Evolutionary conservation across 2,329 filamentous ascomycete genomes (phyloP).

Genomic region (Didymella lethalis): DNA sequence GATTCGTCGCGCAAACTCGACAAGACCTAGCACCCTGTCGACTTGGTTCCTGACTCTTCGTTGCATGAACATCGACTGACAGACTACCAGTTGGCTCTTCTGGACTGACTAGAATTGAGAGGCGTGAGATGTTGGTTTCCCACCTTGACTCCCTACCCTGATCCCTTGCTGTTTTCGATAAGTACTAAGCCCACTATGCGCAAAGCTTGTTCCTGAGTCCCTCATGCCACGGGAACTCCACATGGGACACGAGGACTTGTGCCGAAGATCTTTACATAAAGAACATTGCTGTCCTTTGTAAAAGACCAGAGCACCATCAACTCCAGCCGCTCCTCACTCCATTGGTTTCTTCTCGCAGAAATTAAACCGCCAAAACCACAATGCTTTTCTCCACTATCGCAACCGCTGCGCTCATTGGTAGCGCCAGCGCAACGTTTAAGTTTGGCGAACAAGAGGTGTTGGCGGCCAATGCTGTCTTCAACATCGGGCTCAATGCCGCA

Average conservation of each 20-base stretch:
- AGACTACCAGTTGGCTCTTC: not conserved
- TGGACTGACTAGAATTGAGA: constrained; percentile 3
- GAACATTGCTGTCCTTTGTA: not conserved
- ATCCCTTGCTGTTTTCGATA: constrained; percentile 4
- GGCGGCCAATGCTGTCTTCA: constrained; percentile 44
- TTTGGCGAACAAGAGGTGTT: constrained; percentile 40
- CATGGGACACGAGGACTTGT: not conserved
- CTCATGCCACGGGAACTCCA: constrained; percentile 9
- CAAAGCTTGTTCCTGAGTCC: constrained; percentile 6
- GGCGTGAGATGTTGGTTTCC: not conserved
- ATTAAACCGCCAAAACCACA: constrained; percentile 1
- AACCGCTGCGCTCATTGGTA: constrained; percentile 25
- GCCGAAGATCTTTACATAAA: constrained; percentile 8
- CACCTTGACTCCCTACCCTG: constrained; percentile 6
- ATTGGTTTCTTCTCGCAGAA: not conserved
- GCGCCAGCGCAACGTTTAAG: constrained; percentile 28
- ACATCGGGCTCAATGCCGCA: constrained; percentile 40
- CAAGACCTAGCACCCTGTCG: not conserved
- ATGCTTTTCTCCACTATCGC: constrained; percentile 31
- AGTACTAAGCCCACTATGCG: constrained; percentile 2
- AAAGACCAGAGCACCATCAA: not conserved
- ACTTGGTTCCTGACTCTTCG: constrained; percentile 3
- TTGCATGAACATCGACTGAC: constrained; percentile 7
- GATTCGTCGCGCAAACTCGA: constrained; percentile 2
- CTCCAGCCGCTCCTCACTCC: not conserved